Conservation (phyloP, 176 grass and related monocot genomes). For the Dactylis glomerata region DNA sequence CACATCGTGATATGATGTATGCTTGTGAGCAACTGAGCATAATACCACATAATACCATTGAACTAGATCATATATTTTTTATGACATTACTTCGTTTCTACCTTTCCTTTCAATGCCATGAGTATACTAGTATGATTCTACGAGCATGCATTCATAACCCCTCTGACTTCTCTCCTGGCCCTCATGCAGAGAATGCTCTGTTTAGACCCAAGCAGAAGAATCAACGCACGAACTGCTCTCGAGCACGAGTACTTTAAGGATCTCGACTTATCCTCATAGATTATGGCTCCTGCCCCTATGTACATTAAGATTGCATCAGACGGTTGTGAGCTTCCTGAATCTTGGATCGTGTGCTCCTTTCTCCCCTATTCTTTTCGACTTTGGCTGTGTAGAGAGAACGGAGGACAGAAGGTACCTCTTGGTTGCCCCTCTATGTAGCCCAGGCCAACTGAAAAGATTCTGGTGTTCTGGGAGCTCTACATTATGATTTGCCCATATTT, state of each 20-base stretch:
- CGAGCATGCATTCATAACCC: background rate
- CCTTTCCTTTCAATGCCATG: background rate
- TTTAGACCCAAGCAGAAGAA: conserved; percentile 72
- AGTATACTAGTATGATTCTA: background rate
- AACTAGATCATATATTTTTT: background rate
- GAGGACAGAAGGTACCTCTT: background rate
- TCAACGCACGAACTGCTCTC: conserved; percentile 53
- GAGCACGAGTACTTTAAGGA: conserved; percentile 77
- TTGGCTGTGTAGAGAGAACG: conserved; percentile 25
- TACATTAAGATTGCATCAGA: conserved; percentile 37
- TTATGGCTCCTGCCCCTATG: background rate
- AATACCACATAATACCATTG: background rate
- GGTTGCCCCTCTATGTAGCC: background rate
- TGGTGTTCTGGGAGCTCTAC: background rate
- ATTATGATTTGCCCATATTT: background rate
- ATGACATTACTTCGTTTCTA: background rate
- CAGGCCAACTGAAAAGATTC: background rate
- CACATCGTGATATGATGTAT: background rate
- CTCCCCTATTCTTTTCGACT: background rate
- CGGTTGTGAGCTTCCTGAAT: background rate
- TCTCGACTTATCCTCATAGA: conserved; percentile 38
- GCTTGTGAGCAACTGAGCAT: background rate
- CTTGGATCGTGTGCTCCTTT: conserved; percentile 7
- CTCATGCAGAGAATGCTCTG: conserved; percentile 68
- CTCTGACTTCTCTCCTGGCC: background rate